Evolutionary conservation across 2,329 filamentous ascomycete species (phyloP).

Genomic region (Hirsutella thompsonii): DNA sequence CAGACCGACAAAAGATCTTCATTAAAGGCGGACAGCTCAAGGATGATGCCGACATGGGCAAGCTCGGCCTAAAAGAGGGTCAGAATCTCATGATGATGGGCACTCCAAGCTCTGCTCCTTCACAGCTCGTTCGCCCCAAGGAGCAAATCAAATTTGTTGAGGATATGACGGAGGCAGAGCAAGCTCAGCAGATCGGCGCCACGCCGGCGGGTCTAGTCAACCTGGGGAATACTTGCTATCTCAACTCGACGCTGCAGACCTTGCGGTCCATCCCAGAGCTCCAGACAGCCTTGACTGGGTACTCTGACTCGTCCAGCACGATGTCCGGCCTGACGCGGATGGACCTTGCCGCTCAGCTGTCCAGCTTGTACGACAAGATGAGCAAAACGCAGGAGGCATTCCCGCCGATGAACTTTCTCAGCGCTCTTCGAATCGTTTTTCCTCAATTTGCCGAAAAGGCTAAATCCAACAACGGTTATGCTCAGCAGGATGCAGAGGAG

Average conservation of each 20-base stretch:
- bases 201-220: slow-evolving; percentile 83
- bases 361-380: slow-evolving; percentile 83
- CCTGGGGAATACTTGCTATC: slow-evolving; percentile 94
- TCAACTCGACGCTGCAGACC: slow-evolving; percentile 94
- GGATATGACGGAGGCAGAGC: slow-evolving; percentile 94
- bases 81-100: slow-evolving; percentile 96
- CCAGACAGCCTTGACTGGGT: slow-evolving; percentile 61
- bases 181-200: slow-evolving; percentile 69
- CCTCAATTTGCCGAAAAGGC: slow-evolving; percentile 90
- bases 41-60: slow-evolving; percentile 79
- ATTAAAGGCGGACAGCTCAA: slow-evolving; percentile 92
- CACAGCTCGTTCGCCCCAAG: slow-evolving; percentile 56
- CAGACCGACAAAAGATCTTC: slow-evolving; percentile 89
- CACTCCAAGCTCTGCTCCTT: slow-evolving; percentile 57
- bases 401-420: slow-evolving; percentile 70
- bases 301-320: slow-evolving; percentile 18
- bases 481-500: slow-evolving; percentile 98
- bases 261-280: slow-evolving; percentile 83
- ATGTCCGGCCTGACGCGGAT: slow-evolving; percentile 37
- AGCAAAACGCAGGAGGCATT: slow-evolving; percentile 79
- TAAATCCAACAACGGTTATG: slow-evolving; percentile 70
- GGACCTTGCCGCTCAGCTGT: slow-evolving; percentile 66
- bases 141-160: slow-evolving; percentile 81
- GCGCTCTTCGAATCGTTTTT: slow-evolving; percentile 63
- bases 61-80: slow-evolving; percentile 72